These are phyloP conservation scores for Mortierella sp. DNA, from an alignment of 371 early-diverging fungal species.

Conservation along the genomic window DNA sequence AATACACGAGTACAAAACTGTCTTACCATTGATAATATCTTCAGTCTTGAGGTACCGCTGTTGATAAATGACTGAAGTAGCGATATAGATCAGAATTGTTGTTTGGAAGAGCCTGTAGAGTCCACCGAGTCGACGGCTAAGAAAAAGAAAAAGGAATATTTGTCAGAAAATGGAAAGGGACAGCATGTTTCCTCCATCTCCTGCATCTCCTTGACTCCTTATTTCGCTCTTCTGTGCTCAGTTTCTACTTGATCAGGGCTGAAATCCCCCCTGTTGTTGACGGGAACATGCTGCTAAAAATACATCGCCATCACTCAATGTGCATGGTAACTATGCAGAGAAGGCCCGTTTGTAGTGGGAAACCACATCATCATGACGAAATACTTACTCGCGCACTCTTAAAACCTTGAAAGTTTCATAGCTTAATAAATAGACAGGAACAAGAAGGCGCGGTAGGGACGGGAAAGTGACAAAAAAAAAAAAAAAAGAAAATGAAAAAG, in stretches of 20 bases:
- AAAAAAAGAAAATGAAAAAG: background rate
- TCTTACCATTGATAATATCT: slow-evolving; percentile 42
- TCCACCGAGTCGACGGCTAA: slow-evolving; percentile 50
- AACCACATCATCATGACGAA: slow-evolving; percentile 3
- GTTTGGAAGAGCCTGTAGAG: slow-evolving; percentile 51
- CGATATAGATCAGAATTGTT: slow-evolving; percentile 47
- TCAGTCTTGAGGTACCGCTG: slow-evolving; percentile 55
- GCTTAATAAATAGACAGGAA: slow-evolving; percentile 5
- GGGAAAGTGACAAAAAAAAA: background rate
- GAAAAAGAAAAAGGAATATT: background rate
- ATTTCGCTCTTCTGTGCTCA: no score
- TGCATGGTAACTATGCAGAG: no score
- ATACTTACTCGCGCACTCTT: slow-evolving; percentile 50
- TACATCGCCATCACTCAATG: no score
- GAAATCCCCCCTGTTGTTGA: no score
- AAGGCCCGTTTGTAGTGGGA: background rate
- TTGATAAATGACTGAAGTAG: slow-evolving; percentile 43
- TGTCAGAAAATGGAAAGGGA: slow-evolving; percentile 1
- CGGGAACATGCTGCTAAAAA: background rate
- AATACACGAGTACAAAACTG: background rate
- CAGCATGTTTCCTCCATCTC: background rate
- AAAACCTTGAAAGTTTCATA: slow-evolving; percentile 55
- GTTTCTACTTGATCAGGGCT: background rate
- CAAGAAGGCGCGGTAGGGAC: background rate
- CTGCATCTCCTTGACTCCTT: background rate